Evolutionary conservation across 1,284 basidiomycete genomes (phyloP), one percentile per base, ranked within the genome.

Genomic region (Takashimella koratensis): DNA sequence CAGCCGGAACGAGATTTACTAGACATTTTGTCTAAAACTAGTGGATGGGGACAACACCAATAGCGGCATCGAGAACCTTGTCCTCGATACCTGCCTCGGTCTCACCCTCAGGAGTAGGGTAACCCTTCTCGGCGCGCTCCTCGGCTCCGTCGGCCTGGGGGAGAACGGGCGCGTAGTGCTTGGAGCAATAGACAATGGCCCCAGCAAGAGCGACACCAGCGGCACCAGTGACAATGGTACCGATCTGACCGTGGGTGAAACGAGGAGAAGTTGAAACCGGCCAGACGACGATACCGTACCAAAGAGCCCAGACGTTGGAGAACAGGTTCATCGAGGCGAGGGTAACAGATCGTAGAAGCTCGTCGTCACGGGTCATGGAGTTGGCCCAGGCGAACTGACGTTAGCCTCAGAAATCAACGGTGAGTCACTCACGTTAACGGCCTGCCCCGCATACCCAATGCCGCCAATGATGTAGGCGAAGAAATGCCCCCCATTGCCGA

Each of bases 211-310:
- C 27, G 8, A 67, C 54, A 26, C 56, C 25, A 0, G 36, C 58
- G 20, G 56, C 64, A 39, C 67, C 70, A 1, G 68, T 69, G 22
- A 66, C 66, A 8, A 72, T 48, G 6, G 69, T 71, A 8, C 64
- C 69, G 44, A 73, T 73, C 47, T 70, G 69, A 22, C 71, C 71
- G 42, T 69, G 70, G 16, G 57, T 47, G 64, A 71, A 73, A 25
- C 47, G 51, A 1, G 71, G 71, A 11, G 62, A 60, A 13, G 66
- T 45, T 19, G 60, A 55, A n/a, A 73, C 63, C 16, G 69, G 69
- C 65, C 67, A 73, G 3, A 58, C 51, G 16, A 62, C 68, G 44
- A 71, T 71, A 13, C 52, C 51, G 56, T 71, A 73, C 71, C 71
- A 73, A 13, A 71, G 52, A 24, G 51, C 53, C 66, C 65, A 60